Percentiles rank a stretch among this genome's conserved stretches.
These are phyloP conservation scores for Coelastrella sp. DNA, from an alignment of 139 green algal species.

Conservation along the genomic window DNA sequence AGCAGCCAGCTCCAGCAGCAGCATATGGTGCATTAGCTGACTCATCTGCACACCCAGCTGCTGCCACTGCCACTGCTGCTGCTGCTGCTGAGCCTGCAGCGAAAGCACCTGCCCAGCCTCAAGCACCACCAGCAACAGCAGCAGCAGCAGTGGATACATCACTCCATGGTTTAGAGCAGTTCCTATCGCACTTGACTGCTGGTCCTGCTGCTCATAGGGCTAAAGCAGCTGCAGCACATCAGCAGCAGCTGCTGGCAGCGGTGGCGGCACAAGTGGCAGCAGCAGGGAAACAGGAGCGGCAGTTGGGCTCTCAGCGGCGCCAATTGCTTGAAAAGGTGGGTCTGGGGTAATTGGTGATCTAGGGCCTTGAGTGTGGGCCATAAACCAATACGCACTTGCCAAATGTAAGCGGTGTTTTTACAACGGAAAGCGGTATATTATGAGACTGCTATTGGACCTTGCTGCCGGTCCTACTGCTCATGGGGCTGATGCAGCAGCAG, in stretches of 20 bases:
- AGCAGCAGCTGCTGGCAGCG: constrained; percentile 10
- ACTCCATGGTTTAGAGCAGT: neutral
- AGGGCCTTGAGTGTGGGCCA: neutral
- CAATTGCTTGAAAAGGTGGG: constrained; percentile 25
- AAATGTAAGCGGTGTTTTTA: too few relatives aligned
- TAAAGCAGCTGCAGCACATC: constrained; percentile 1
- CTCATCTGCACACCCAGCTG: neutral
- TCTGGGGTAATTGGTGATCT: neutral
- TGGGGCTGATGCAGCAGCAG: neutral
- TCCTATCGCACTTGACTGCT: neutral
- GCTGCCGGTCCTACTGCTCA: constrained; percentile 1
- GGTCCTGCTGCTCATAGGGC: constrained; percentile 30
- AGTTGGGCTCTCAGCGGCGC: constrained; percentile 28
- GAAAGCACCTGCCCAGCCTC: neutral
- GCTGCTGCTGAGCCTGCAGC: neutral
- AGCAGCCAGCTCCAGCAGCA: constrained; percentile 26
- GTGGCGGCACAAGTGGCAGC: neutral
- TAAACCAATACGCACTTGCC: too few relatives aligned
- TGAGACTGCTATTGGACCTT: neutral
- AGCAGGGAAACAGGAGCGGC: constrained; percentile 4
- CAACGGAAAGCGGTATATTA: too few relatives aligned
- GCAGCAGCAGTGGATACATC: constrained; percentile 36
- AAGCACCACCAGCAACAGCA: constrained; percentile 13
- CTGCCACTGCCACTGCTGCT: neutral
- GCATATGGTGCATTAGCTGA: constrained; percentile 18